phyloP scores from a whole-genome alignment of 371 early-diverging fungal species.

The Umbelopsis sp. region DNA sequence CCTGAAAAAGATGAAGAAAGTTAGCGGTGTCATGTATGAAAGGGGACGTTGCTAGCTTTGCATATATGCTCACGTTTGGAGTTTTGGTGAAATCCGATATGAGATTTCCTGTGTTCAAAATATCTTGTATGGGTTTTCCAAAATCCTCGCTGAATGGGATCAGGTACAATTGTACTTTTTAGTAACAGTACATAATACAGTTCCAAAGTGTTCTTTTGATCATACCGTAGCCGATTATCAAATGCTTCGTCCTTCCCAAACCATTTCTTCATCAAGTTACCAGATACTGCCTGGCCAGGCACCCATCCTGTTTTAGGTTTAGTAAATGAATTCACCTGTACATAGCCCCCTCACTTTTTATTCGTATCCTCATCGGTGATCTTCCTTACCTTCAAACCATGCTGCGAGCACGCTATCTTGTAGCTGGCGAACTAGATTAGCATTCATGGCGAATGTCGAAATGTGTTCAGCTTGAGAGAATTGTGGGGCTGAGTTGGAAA shows the following conservation, averaged over 20 bases:
- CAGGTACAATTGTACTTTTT: background rate
- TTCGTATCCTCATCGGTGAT: too few species aligned
- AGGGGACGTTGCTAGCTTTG: too few species aligned
- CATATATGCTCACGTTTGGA: constrained; percentile 19
- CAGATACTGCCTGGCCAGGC: constrained; percentile 29
- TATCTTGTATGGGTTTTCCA: constrained; percentile 28
- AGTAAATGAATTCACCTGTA: background rate
- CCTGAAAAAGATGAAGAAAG: constrained; percentile 22
- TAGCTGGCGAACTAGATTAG: constrained; percentile 19
- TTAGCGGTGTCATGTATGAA: background rate
- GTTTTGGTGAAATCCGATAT: constrained; percentile 24
- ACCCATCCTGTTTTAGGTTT: constrained; percentile 25
- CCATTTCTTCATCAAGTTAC: constrained; percentile 25
- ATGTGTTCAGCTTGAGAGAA: background rate
- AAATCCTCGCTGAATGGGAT: constrained; percentile 25
- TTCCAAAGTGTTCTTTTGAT: background rate
- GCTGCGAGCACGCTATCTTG: constrained; percentile 25
- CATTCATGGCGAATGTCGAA: constrained; percentile 12
- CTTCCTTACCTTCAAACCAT: constrained; percentile 38
- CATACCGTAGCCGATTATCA: constrained; percentile 32
- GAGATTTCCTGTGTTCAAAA: constrained; percentile 26
- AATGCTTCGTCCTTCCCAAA: constrained; percentile 27
- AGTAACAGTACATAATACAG: background rate
- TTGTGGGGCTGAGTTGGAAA: constrained; percentile 6
- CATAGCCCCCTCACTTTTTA: background rate